phyloP scores from a whole-genome alignment of 176 grass and related monocot genomes.

The Bromus sterilis region DNA sequence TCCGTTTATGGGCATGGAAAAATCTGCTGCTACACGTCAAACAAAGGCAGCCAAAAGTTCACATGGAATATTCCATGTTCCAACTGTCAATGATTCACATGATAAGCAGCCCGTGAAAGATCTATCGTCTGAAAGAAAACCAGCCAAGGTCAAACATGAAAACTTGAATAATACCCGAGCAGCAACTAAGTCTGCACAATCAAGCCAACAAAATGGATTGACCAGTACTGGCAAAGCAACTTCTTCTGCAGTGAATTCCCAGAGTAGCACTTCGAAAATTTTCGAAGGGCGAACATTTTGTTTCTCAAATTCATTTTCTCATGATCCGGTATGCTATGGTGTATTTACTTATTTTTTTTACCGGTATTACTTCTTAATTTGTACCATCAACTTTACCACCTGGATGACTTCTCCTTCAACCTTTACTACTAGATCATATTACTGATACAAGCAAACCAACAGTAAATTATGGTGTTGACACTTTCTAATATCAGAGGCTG shows the following conservation, averaged over 20 bases:
- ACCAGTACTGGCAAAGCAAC: constrained; percentile 21
- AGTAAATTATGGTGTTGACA: constrained; percentile 14
- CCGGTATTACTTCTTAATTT: not conserved
- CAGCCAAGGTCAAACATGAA: constrained; percentile 33
- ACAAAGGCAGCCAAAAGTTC: constrained; percentile 40
- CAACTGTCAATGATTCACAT: constrained; percentile 30
- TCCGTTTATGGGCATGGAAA: constrained; percentile 36
- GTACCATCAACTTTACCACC: not conserved
- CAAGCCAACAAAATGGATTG: constrained; percentile 29
- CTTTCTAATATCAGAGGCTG: not conserved
- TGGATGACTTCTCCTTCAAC: not conserved
- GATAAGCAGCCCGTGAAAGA: constrained; percentile 39
- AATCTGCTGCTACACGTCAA: constrained; percentile 34
- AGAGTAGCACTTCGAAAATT: constrained; percentile 47
- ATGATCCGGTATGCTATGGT: constrained; percentile 49
- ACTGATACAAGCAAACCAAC: not conserved
- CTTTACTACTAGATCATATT: not conserved
- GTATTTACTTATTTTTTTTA: not conserved
- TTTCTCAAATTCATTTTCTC: constrained; percentile 84
- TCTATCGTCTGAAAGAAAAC: constrained; percentile 42
- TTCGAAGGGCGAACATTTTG: constrained; percentile 76
- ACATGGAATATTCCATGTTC: constrained; percentile 25
- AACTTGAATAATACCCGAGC: constrained; percentile 12
- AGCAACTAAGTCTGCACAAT: constrained; percentile 41
- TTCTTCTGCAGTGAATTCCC: constrained; percentile 23